Conservation (phyloP, 2,329 filamentous ascomycete genomes). For the Sporothrix variecibatus region DNA sequence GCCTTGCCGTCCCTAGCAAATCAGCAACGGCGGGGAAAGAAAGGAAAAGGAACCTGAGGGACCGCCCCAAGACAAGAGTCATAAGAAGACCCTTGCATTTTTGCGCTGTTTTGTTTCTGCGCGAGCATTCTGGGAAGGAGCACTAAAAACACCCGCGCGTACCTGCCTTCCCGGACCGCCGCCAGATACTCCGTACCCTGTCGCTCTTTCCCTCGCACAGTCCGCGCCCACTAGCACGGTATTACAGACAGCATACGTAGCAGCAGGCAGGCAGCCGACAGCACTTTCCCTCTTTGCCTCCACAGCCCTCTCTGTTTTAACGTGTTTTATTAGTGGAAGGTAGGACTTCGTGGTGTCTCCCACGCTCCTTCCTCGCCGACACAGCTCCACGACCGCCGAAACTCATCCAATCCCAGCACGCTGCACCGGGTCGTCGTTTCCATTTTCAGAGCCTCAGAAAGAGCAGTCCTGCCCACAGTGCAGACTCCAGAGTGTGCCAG, state of each 20-base stretch:
- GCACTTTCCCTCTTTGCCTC: conserved; percentile 9
- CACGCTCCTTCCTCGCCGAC: neutral
- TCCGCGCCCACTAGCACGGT: neutral
- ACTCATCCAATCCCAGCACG: conserved; percentile 16
- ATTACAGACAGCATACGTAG: neutral
- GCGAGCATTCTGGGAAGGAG: neutral
- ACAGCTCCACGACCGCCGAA: conserved; percentile 15
- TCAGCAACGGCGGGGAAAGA: conserved; percentile 4
- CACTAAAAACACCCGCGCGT: neutral
- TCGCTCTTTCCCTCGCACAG: conserved; percentile 20
- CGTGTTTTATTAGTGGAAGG: neutral
- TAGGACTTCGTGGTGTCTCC: neutral
- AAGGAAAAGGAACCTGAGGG: neutral
- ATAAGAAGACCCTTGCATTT: neutral
- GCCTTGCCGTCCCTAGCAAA: conserved; percentile 4
- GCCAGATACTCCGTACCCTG: neutral
- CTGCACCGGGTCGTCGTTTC: neutral
- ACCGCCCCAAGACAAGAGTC: neutral
- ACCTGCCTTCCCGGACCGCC: conserved; percentile 12
- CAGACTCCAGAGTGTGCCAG: neutral
- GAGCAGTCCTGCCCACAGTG: neutral
- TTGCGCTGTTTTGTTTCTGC: neutral
- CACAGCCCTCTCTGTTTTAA: neutral
- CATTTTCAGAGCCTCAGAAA: conserved; percentile 16
- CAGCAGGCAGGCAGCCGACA: conserved; percentile 8